Percentiles rank a stretch among this genome's conserved stretches.
phyloP scores from a whole-genome alignment of 192 early-diverging fungal genomes.

The Thamnidium elegans region DNA sequence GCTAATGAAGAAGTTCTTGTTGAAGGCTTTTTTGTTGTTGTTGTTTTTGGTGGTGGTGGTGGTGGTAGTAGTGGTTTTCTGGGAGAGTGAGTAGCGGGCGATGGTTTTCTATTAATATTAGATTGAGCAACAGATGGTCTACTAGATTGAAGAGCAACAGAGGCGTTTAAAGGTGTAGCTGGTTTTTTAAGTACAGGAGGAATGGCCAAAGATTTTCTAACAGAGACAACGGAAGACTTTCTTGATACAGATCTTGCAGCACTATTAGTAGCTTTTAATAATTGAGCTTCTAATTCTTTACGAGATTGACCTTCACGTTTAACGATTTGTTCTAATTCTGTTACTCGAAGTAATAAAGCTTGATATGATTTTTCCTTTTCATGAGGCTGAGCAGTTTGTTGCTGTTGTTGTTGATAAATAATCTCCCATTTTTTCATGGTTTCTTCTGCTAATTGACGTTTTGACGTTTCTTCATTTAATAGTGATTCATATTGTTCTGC shows the following conservation, averaged over 20 bases:
- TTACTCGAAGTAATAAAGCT: conserved; percentile 4
- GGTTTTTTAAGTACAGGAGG: no score
- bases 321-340: conserved; percentile 9
- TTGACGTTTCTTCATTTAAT: conserved; percentile 8
- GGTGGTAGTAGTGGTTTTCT: background rate
- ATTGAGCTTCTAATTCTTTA: conserved; percentile 13
- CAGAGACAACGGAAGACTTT: no score
- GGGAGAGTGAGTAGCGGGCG: background rate
- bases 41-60: background rate
- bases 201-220: no score
- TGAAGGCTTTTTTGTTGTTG: background rate
- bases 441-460: conserved; percentile 8
- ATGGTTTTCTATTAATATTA: no score
- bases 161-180: no score
- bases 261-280: background rate
- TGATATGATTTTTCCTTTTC: conserved; percentile 1
- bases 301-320: conserved; percentile 15
- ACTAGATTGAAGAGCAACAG: no score
- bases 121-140: no score
- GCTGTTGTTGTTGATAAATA: background rate
- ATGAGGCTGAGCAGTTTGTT: background rate
- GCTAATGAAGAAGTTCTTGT: no score
- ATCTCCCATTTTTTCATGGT: conserved; percentile 12
- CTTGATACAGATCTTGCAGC: no score
- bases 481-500: conserved; percentile 14